phyloP scores from a whole-genome alignment of 2,329 filamentous ascomycete species.

The Stemphylium vesicarium region DNA sequence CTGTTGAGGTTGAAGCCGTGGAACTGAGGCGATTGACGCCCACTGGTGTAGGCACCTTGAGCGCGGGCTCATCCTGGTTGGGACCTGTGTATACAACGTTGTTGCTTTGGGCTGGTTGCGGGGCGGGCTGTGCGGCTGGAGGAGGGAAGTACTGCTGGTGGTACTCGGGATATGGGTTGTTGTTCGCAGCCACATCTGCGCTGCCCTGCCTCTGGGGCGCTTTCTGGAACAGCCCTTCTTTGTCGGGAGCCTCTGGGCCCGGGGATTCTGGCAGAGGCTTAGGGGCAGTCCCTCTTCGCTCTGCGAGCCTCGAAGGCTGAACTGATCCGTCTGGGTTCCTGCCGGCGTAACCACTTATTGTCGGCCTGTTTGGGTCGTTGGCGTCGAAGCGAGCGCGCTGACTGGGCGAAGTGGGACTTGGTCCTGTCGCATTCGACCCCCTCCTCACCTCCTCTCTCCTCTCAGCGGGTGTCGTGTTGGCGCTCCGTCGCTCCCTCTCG shows the following conservation, averaged over 20 bases:
- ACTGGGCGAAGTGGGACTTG: slow-evolving; percentile 37
- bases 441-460: slow-evolving; percentile 37
- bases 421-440: slow-evolving; percentile 39
- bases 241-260: slow-evolving; percentile 75
- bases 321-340: slow-evolving; percentile 41
- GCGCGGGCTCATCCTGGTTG: slow-evolving; percentile 40
- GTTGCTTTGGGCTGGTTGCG: neutral
- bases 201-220: slow-evolving; percentile 51
- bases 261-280: slow-evolving; percentile 84
- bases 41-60: slow-evolving; percentile 60
- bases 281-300: slow-evolving; percentile 80
- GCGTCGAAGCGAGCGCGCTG: slow-evolving; percentile 55
- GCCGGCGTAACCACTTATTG: slow-evolving; percentile 53
- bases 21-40: slow-evolving; percentile 72
- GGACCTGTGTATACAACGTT: slow-evolving; percentile 20
- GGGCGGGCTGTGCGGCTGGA: slow-evolving; percentile 14
- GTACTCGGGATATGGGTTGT: slow-evolving; percentile 58
- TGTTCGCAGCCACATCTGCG: slow-evolving; percentile 11
- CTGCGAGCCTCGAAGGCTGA: slow-evolving; percentile 71
- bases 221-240: slow-evolving; percentile 80
- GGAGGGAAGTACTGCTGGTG: slow-evolving; percentile 69
- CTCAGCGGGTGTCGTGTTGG: slow-evolving; percentile 44
- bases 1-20: slow-evolving; percentile 91
- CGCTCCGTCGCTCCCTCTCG: slow-evolving; percentile 44
- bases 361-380: slow-evolving; percentile 57